Base-by-base conservation (phyloP, 345 rosid genomes). In the Euclidium syriacum region DNA sequence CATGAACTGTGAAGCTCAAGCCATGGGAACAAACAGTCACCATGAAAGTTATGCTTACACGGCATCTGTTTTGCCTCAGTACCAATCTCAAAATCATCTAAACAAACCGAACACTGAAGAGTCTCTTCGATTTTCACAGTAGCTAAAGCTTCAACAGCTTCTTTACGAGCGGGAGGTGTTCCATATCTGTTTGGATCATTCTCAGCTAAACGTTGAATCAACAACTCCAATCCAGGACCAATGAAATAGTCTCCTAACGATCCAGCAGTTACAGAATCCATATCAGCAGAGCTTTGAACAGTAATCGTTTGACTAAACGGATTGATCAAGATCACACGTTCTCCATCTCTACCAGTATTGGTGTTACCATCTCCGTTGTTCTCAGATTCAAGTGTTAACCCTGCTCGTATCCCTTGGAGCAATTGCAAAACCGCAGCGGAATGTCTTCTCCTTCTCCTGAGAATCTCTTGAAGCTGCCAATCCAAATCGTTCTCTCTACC, bases 1-100 rank as follows among this genome's bases (percentile, higher is more conserved):
- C 95, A 91, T 14, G 96, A 85, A 65, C 96, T 86, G 43, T 91
- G 98, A 65, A 91, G 88, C 78, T 88, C 90, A 66, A 91, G 75
- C 98, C 98, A 91, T 11, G 92, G 88, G 38, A 83, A 61, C 76
- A 91, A 71, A 55, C 98, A 91, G 10, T 65, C 73, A 27, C 60
- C 24, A 19, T 91, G 98, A 72, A 88, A 91, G 67, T 68, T 83
- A 54, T 88, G 98, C 52, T 77, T 75, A 73, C 98, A 91, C 0
- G 96, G 96, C 95, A 88, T 91, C 62, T 81, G 87, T 64, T 73
- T 88, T 5, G 86, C 91, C 41, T 81, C 81, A 0, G 61, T 48
- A 1, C 92, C 95, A 20, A 81, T 40, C 69, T 79, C 86, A 52
- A 85, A 73, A 51, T 91, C 92, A 70, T 91, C 95, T 67, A 91